phyloP scores from a whole-genome alignment of 768 basidiomycete species.

The Vararia minispora region DNA sequence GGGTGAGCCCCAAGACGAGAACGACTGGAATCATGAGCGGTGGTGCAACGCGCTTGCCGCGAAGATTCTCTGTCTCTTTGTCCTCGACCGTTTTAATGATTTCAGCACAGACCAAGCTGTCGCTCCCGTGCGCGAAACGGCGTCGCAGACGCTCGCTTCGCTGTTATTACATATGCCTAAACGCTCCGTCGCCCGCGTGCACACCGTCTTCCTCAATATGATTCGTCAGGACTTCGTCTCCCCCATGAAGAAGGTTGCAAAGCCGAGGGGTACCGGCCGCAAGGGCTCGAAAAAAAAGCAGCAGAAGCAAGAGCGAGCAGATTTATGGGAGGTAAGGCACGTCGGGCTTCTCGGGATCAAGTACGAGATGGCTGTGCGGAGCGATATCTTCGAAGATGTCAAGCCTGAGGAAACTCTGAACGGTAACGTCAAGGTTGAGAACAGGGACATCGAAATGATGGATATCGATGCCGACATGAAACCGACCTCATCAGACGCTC shows the following conservation, averaged over 20 bases:
- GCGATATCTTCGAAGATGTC: slow-evolving; percentile 56
- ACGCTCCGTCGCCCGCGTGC: slow-evolving; percentile 70
- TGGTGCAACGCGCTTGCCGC: slow-evolving; percentile 89
- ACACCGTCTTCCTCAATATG: slow-evolving; percentile 82
- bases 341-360: slow-evolving; percentile 96
- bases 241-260: slow-evolving; percentile 24
- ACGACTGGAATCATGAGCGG: slow-evolving; percentile 58
- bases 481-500: not conserved
- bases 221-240: slow-evolving; percentile 75
- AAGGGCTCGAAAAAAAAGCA: slow-evolving; percentile 20
- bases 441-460: slow-evolving; percentile 4
- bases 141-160: slow-evolving; percentile 87
- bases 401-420: slow-evolving; percentile 6
- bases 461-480: not conserved
- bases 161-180: slow-evolving; percentile 81
- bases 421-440: slow-evolving; percentile 12
- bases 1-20: slow-evolving; percentile 40
- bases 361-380: slow-evolving; percentile 93
- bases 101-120: slow-evolving; percentile 96
- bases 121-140: slow-evolving; percentile 93
- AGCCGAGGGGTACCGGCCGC: slow-evolving; percentile 19
- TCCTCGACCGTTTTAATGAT: slow-evolving; percentile 96
- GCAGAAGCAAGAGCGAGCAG: no score
- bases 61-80: slow-evolving; percentile 79
- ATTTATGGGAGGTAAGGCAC: slow-evolving; percentile 96